Conservation (phyloP, 202 grass and related monocot genomes). For the Bolboschoenoplectus hybrid region DNA sequence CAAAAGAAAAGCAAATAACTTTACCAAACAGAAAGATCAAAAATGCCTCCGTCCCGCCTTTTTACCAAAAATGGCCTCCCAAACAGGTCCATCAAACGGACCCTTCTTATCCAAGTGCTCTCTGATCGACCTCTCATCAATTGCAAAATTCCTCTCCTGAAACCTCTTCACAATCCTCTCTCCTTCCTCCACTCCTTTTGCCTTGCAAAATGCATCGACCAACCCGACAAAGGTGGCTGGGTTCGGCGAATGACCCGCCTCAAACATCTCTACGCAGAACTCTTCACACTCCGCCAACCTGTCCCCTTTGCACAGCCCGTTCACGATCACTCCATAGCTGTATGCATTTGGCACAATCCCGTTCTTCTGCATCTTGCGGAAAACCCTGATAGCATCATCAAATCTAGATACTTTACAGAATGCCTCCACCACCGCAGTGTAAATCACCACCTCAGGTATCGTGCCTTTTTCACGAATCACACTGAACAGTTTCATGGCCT, state of each 20-base stretch:
- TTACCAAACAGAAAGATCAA: slow-evolving; percentile 42
- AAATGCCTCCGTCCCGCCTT: slow-evolving; percentile 52
- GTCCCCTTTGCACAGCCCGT: slow-evolving; percentile 54
- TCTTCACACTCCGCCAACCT: slow-evolving; percentile 66
- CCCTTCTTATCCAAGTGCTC: slow-evolving; percentile 94
- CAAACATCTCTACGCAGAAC: slow-evolving; percentile 85
- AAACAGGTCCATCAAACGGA: slow-evolving; percentile 64
- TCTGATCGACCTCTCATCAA: slow-evolving; percentile 81
- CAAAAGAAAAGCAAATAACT: slow-evolving; percentile 29
- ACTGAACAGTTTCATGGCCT: slow-evolving; percentile 95
- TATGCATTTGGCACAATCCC: slow-evolving; percentile 77
- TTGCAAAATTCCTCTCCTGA: slow-evolving; percentile 69
- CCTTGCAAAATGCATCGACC: slow-evolving; percentile 66
- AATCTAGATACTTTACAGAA: slow-evolving; percentile 73
- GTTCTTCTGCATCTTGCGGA: slow-evolving; percentile 90
- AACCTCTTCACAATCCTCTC: slow-evolving; percentile 64
- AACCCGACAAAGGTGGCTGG: slow-evolving; percentile 61
- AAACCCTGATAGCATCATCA: slow-evolving; percentile 80
- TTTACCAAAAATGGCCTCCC: slow-evolving; percentile 78
- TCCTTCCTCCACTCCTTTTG: slow-evolving; percentile 59
- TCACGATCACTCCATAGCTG: slow-evolving; percentile 75
- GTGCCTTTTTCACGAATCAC: slow-evolving; percentile 87
- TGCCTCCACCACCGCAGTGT: slow-evolving; percentile 85
- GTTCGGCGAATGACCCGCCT: slow-evolving; percentile 63
- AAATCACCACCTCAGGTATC: slow-evolving; percentile 92